phyloP scores from a whole-genome alignment of 2,329 filamentous ascomycete genomes.

The Plenodomus tracheiphilus region DNA sequence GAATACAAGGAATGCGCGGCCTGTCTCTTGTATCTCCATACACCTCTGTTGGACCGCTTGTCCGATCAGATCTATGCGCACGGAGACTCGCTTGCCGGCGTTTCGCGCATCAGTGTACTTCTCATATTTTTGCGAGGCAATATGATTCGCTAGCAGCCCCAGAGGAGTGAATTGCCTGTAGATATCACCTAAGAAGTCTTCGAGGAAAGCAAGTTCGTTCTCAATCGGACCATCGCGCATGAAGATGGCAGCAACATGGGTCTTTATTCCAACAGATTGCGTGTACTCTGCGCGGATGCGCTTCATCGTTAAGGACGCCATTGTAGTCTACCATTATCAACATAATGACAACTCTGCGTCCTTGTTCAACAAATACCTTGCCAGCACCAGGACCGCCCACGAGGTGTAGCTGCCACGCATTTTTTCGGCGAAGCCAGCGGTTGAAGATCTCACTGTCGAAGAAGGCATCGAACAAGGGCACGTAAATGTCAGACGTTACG shows the following conservation, averaged over 20 bases:
- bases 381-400: conserved; percentile 19
- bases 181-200: conserved; percentile 10
- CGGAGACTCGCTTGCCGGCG: not conserved
- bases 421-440: conserved; percentile 8
- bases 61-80: not conserved
- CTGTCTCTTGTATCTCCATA: conserved; percentile 3
- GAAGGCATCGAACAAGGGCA: conserved; percentile 15
- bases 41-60: conserved; percentile 1
- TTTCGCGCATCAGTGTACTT: conserved; percentile 4
- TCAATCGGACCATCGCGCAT: conserved; percentile 4
- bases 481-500: conserved; percentile 14
- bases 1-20: conserved; percentile 19
- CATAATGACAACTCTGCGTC: not conserved
- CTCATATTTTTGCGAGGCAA: conserved; percentile 1
- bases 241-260: conserved; percentile 1
- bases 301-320: conserved; percentile 2
- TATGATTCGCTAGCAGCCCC: not conserved
- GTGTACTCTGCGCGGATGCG: not conserved
- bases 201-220: conserved; percentile 7
- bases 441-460: conserved; percentile 8
- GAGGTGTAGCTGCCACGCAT: conserved; percentile 17
- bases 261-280: not conserved
- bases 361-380: conserved; percentile 11
- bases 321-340: conserved; percentile 7
- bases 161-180: conserved; percentile 4